Evolutionary conservation across 257 asterid species (phyloP).

Genomic region (Eucommia ulmoides): DNA sequence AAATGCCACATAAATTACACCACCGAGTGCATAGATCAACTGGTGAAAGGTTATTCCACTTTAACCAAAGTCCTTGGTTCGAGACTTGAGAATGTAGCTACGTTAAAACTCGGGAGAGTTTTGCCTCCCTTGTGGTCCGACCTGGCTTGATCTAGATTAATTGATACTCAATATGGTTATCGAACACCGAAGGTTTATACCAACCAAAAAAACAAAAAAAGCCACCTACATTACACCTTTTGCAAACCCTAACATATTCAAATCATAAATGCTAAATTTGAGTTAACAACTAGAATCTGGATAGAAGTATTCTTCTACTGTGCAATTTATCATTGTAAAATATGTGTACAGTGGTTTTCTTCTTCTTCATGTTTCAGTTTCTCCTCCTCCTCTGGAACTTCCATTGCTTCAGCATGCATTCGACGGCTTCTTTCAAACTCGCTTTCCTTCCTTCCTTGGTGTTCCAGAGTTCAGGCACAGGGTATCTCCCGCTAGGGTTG

Average conservation of each 20-base stretch:
- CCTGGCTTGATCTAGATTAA: too few relatives aligned
- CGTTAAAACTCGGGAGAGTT: too few relatives aligned
- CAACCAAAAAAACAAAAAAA: not conserved
- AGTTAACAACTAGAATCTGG: not conserved
- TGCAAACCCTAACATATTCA: not conserved
- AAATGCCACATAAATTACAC: too few relatives aligned
- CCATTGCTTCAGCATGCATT: not conserved
- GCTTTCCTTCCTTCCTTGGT: not conserved
- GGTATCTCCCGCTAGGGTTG: not conserved
- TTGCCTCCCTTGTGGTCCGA: too few relatives aligned
- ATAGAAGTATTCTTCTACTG: not conserved
- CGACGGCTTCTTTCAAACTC: not conserved
- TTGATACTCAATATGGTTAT: too few relatives aligned
- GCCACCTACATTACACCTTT: not conserved
- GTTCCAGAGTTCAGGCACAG: not conserved
- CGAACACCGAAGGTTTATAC: too few relatives aligned
- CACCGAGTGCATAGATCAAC: too few relatives aligned
- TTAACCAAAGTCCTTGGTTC: too few relatives aligned
- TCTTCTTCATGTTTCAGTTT: not conserved
- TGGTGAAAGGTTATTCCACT: too few relatives aligned
- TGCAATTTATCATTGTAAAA: not conserved
- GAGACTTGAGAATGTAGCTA: too few relatives aligned
- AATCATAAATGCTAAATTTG: not conserved
- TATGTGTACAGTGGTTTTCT: not conserved
- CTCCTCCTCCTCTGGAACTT: not conserved